Conservation (phyloP, 2,329 filamentous ascomycete species). For the Davidsoniella eucalypti region DNA sequence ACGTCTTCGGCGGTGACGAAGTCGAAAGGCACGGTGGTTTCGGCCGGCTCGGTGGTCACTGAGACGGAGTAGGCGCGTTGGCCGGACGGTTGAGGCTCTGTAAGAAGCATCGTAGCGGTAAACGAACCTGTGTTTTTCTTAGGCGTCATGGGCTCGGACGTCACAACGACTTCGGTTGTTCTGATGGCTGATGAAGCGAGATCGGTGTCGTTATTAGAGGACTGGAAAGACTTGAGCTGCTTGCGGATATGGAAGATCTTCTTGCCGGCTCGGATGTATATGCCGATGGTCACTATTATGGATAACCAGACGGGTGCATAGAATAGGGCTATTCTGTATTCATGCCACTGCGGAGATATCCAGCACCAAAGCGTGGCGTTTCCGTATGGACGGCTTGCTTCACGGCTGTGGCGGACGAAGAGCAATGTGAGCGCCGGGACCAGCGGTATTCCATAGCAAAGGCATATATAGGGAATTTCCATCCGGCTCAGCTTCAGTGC, state of each 20-base stretch:
- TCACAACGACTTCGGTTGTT: constrained; percentile 41
- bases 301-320: constrained; percentile 44
- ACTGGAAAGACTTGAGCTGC: constrained; percentile 31
- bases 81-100: constrained; percentile 24
- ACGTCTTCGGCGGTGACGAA: neutral
- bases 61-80: constrained; percentile 39
- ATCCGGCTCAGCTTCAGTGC: constrained; percentile 42
- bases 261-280: constrained; percentile 33
- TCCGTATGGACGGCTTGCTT: constrained; percentile 44
- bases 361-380: constrained; percentile 66
- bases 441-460: constrained; percentile 54
- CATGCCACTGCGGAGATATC: constrained; percentile 46
- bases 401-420: constrained; percentile 32
- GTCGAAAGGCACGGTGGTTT: neutral
- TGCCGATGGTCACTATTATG: constrained; percentile 14
- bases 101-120: neutral
- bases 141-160: constrained; percentile 21
- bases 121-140: no score
- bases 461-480: constrained; percentile 48
- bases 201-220: constrained; percentile 25
- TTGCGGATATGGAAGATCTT: constrained; percentile 46
- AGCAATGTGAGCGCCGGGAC: constrained; percentile 47
- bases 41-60: constrained; percentile 47
- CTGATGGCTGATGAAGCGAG: constrained; percentile 28
- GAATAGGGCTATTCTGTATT: constrained; percentile 52